These are phyloP conservation scores for Candida mattraensis DNA, from an alignment of 805 yeast genomes.

Conservation along the genomic window DNA sequence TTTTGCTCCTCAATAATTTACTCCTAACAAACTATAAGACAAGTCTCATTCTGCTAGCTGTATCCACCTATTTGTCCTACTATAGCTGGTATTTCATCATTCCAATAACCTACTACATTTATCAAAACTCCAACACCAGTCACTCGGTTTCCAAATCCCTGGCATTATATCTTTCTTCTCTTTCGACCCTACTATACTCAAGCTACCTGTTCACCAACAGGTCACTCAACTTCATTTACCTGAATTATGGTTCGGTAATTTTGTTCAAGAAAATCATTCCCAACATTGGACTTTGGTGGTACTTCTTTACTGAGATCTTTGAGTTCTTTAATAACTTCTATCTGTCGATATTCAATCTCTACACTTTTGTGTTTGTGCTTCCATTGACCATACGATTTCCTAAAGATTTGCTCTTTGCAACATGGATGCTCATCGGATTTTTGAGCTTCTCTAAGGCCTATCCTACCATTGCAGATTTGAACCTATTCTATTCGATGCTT, in stretches of 20 bases:
- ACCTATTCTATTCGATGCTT: conserved; percentile 33
- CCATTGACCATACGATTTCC: conserved; percentile 74
- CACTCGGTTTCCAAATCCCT: conserved; percentile 27
- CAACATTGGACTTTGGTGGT: conserved; percentile 98
- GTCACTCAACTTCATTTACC: conserved; percentile 46
- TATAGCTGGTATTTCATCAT: conserved; percentile 61
- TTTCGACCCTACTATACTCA: conserved; percentile 32
- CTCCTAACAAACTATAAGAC: conserved; percentile 39
- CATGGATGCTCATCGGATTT: conserved; percentile 41
- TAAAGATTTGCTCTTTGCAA: conserved; percentile 34
- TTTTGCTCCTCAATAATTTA: conserved; percentile 47
- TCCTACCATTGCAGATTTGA: conserved; percentile 81
- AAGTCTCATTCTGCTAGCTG: conserved; percentile 54
- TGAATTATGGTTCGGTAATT: conserved; percentile 58
- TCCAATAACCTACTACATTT: conserved; percentile 47
- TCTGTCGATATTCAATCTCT: conserved; percentile 78
- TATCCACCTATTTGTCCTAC: conserved; percentile 63
- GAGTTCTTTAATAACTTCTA: conserved; percentile 84
- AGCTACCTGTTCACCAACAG: conserved; percentile 41
- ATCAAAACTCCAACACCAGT: conserved; percentile 4
- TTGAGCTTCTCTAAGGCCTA: conserved; percentile 74
- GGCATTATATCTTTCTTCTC: conserved; percentile 26
- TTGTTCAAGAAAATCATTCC: conserved; percentile 75
- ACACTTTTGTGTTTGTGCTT: conserved; percentile 59
- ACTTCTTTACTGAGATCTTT: conserved; percentile 93